A percentile compares a stretch with the other conserved stretches of the same genome.
Evolutionary conservation across 139 green algal genomes (phyloP).

Genomic region (Gonium pectorale): DNA sequence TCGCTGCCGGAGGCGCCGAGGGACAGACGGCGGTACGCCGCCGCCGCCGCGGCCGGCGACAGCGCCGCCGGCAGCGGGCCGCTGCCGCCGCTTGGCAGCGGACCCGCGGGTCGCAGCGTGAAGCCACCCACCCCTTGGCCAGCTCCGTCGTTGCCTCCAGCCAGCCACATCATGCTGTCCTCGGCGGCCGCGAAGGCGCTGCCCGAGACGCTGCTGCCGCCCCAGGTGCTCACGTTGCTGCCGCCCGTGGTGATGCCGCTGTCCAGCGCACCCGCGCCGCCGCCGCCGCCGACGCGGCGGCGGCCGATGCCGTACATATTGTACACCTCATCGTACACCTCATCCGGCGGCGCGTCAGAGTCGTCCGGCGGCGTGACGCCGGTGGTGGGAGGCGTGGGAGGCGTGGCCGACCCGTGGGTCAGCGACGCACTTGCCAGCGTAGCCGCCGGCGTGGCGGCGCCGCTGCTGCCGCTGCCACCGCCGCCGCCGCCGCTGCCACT

Average conservation of each 20-base stretch:
- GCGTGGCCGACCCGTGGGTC: background rate
- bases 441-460: background rate
- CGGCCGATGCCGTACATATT: background rate
- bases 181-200: too few species aligned
- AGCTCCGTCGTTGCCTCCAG: too few species aligned
- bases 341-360: background rate
- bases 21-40: background rate
- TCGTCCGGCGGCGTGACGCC: background rate
- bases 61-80: background rate
- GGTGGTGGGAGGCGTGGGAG: background rate
- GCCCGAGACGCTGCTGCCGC: constrained; percentile 18
- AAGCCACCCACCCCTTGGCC: too few species aligned
- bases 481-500: background rate
- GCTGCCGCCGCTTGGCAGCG: constrained; percentile 15
- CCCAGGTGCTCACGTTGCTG: constrained; percentile 35
- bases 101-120: background rate
- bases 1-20: background rate
- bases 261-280: background rate
- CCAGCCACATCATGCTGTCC: too few species aligned
- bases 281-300: background rate
- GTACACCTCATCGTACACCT: constrained; percentile 9
- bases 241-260: background rate
- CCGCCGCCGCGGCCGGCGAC: constrained; percentile 4
- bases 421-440: background rate
- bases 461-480: background rate